Base-by-base conservation (phyloP, 2,329 filamentous ascomycete genomes). In the Grosmannia clavigera region DNA sequence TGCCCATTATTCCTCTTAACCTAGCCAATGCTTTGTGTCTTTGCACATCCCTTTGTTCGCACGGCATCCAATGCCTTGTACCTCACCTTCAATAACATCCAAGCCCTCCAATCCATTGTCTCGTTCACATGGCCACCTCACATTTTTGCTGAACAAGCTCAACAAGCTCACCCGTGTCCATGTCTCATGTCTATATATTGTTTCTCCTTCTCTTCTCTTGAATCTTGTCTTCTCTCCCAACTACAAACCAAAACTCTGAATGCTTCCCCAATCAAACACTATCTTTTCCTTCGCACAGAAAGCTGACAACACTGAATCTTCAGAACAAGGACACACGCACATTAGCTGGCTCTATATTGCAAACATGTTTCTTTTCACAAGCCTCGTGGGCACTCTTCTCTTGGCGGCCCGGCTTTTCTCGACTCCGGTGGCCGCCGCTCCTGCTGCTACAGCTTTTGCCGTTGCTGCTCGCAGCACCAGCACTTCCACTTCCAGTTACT, bases 401-500 rank as follows among this genome's bases (percentile, higher is more conserved):
- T 33, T 64, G 57, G 63, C 60, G 50, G 51, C 58, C 11, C 62
- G 46, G 25, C 50, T 63, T 14, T 43, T 65, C 43, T 29, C 61
- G 5, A 35, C 59, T 3, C 55, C 63, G 7, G 64, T 61, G 43
- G 67, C 58, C 55, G 63, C 61, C 19, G 62, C 61, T 1, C 63
- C 61, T 3, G 33, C 61, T 16, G 19, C 43, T 1, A 50, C 64
- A 31, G 61, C 64, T 43, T 57, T 66, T 55, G 7, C 52, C 52
- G 12, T 12, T 29, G 14, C 50, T 25, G 22, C 52, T 55, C 5
- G 25, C 40, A 46, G 27, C 11, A 31, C 19, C 38, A 48, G 54
- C 55, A 60, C 57, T n/a, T 51, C 65, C 55, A 60, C 57, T n/a
- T 51, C 65, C 5, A 74, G 72, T 67, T 94, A 87, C 78, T 95